A percentile compares a stretch with the other conserved stretches of the same genome.
These are phyloP conservation scores for Cyberlindnera lachancei DNA, from an alignment of 805 yeast genomes.

Conservation along the genomic window DNA sequence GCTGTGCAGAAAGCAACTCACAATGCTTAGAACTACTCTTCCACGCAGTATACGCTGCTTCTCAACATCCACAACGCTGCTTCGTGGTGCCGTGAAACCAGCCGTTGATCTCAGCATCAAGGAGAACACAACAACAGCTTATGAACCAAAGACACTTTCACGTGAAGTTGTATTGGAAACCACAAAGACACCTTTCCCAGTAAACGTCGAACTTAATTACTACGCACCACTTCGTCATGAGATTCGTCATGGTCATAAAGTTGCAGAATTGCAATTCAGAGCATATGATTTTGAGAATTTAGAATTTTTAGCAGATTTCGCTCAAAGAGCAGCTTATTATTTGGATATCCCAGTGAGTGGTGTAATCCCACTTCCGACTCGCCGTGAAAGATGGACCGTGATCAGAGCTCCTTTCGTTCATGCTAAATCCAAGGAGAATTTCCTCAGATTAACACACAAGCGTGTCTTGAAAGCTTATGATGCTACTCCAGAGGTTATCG, in stretches of 20 bases:
- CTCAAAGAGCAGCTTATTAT: slow-evolving; percentile 83
- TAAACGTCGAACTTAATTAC: slow-evolving; percentile 74
- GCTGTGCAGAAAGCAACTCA: too few species aligned
- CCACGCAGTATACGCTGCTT: slow-evolving; percentile 5
- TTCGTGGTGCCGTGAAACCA: slow-evolving; percentile 11
- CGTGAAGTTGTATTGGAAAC: slow-evolving; percentile 27
- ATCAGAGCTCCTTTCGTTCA: slow-evolving; percentile 89
- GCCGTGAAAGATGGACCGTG: slow-evolving; percentile 87
- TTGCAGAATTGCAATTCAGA: slow-evolving; percentile 69
- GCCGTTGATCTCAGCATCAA: slow-evolving; percentile 4
- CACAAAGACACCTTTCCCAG: slow-evolving; percentile 58
- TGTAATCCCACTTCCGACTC: slow-evolving; percentile 59
- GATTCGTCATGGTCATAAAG: slow-evolving; percentile 62
- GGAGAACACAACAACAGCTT: slow-evolving; percentile 14
- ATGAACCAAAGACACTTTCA: slow-evolving; percentile 31
- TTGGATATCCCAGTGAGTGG: slow-evolving; percentile 82
- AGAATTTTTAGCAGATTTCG: slow-evolving; percentile 76
- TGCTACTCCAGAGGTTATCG: slow-evolving; percentile 76
- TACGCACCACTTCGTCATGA: slow-evolving; percentile 72
- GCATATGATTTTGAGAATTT: slow-evolving; percentile 65
- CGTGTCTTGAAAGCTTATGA: slow-evolving; percentile 74
- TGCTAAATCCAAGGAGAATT: slow-evolving; percentile 91
- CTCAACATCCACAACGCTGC: slow-evolving; percentile 4
- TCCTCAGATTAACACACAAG: slow-evolving; percentile 78
- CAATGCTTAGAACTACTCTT: slow-evolving; percentile 6